Conservation (phyloP, 768 basidiomycete genomes). For the Macrolepiota albuminosa region DNA sequence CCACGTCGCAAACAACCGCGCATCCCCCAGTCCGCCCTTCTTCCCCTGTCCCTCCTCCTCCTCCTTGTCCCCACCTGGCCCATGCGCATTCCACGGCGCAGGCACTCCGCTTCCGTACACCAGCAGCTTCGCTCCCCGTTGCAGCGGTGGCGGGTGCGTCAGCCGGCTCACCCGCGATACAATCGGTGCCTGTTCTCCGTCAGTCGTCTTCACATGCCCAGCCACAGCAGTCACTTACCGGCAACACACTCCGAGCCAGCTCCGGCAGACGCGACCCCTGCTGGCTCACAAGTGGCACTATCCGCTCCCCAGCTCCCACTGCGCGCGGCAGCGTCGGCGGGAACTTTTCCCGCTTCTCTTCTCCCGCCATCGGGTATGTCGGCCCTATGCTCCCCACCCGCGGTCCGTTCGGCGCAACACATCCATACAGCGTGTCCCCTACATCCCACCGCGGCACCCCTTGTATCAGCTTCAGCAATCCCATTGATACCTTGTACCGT, state of each 20-base stretch:
- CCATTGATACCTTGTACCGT: conserved; percentile 74
- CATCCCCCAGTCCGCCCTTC: conserved; percentile 42
- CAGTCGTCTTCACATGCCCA: not conserved
- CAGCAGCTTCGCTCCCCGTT: conserved; percentile 43
- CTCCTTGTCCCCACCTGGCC: conserved; percentile 25
- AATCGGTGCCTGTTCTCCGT: conserved; percentile 41
- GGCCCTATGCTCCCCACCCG: conserved; percentile 61
- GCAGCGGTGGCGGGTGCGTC: conserved; percentile 59
- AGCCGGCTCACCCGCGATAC: conserved; percentile 58
- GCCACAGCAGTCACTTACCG: conserved; percentile 39
- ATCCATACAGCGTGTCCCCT: conserved; percentile 60
- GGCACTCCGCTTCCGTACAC: conserved; percentile 44
- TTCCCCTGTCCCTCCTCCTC: conserved; percentile 17
- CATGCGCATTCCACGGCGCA: conserved; percentile 49
- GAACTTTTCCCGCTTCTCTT: conserved; percentile 37
- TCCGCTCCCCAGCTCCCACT: conserved; percentile 39
- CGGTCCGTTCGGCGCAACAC: conserved; percentile 54
- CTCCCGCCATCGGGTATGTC: conserved; percentile 48
- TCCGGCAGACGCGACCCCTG: conserved; percentile 64
- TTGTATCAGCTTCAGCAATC: conserved; percentile 56
- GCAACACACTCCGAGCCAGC: conserved; percentile 60
- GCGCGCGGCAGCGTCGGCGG: conserved; percentile 44
- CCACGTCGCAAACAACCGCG: conserved; percentile 50
- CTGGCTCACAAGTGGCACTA: conserved; percentile 61
- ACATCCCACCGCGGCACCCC: conserved; percentile 61